Base-by-base conservation (phyloP, 768 basidiomycete species). In the Lentinus tigrinus region DNA sequence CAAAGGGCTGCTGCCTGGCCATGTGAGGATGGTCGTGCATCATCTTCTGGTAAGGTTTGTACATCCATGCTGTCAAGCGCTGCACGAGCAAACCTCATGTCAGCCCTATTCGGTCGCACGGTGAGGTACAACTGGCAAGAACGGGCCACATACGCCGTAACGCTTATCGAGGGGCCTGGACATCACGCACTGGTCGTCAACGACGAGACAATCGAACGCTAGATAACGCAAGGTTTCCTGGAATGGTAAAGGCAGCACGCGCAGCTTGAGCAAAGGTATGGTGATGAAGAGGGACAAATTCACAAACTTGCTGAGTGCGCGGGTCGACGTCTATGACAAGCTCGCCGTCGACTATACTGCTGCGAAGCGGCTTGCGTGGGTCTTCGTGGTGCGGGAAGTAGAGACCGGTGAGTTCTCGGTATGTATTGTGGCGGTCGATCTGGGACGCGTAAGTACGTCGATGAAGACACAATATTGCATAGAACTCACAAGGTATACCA, bases 341-440 rank as follows among this genome's bases (percentile, higher is more conserved):
- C 70, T 99, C 97, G 37, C 93, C 97, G 67, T 99, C 97, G 19
- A 98, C 73, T 10, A 99, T 76, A 0, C 92, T 92, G 68, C 90
- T 88, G 62, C 82, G 78, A 39, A 97, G 78, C 3, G 89, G 87
- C 19, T 75, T 77, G 60, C 75, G 75, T 2, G 83, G 85, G 60
- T 87, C 80, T 63, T 90, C 91, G 65, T 89, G 87, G 67, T 95
- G 92, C 23, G 96, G 97, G 68, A 99, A 98, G 74, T 81, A 92
- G 39, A 98, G 78, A 2, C 92, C 93, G 14, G 74, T 67, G 8
- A 94, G 73, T 65, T 83, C 72, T 58, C 90, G 88, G 71, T 94
- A 98, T 2, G 78, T 74, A 67, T 98, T 95, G 69, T 95, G 93
- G 56, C 97, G 86, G 80, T 99, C 96, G 67, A 98, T 91, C 96